Base-by-base conservation (phyloP, 2,329 filamentous ascomycete species). In the Ascochyta koolunga region DNA sequence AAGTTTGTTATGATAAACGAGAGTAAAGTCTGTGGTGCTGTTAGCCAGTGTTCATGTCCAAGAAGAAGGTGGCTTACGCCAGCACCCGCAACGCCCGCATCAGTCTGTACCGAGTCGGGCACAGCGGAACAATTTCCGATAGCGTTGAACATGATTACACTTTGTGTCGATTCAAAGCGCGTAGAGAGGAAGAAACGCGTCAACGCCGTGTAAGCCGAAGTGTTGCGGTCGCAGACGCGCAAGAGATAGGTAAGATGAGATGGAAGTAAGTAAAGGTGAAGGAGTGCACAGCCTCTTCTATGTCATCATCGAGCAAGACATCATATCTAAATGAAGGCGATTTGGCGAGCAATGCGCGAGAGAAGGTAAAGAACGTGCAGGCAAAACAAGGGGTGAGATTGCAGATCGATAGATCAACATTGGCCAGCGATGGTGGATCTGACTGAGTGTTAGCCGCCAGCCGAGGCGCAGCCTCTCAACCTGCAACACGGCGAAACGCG, bases 1-100 rank as follows among this genome's bases (percentile, higher is more conserved):
- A 74, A 76, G 47, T 86, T 86, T 5, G 86, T 88, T 57, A 87
- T 81, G 67, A 88, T 85, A 74, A 88, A 89, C 40, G 86, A 87
- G 58, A 89, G 79, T 27, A 89, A 77, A 56, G 86, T 86, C 60
- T 66, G 38, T 3, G 13, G 5, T 41, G 5, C 6, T 21, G 27
- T 50, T n/a, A 54, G 46, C 25, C 13, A 15, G 15, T 33, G 11
- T 3, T 15, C 22, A 40, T 27, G 19, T 2, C 24, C 25, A 50
- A 9, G 29, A 36, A 27, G 43, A 43, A 36, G 15, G 51, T 6
- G 37, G 72, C 81, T 61, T 79, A 84, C 82, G 55, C 83, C 83
- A 32, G 80, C 76, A 42, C 83, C 82, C 47, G 84, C 83, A 49
- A 87, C 80, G 64, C 84, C 80, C 11, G 83, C 80, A 72, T 87